Percentiles rank a stretch among this genome's conserved stretches.
Evolutionary conservation across 345 rosid species (phyloP).

Genomic region (Erysimum cheiranthoides): DNA sequence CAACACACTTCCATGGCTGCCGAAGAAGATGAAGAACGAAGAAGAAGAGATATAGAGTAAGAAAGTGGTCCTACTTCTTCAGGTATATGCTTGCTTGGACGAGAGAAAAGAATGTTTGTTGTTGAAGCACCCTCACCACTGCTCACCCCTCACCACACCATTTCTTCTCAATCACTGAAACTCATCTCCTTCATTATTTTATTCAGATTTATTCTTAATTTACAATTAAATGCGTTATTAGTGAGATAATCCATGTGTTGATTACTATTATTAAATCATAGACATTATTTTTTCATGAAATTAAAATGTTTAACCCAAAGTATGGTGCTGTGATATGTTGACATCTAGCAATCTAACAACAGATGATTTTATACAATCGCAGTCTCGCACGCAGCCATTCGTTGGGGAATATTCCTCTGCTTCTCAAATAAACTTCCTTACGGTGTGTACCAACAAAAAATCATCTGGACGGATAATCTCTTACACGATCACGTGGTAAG

Average conservation of each 20-base stretch:
- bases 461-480: neutral
- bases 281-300: neutral
- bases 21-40: neutral
- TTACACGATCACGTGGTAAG: neutral
- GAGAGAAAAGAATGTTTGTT: conserved; percentile 31
- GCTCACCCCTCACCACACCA: conserved; percentile 22
- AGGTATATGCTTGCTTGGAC: conserved; percentile 13
- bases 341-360: neutral
- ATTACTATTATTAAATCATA: neutral
- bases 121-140: conserved; percentile 35
- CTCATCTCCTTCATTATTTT: conserved; percentile 24
- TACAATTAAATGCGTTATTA: neutral
- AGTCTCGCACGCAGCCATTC: conserved; percentile 15
- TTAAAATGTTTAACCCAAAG: neutral
- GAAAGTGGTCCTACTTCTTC: conserved; percentile 12
- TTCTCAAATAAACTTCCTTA: neutral
- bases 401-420: neutral
- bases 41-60: conserved; percentile 1
- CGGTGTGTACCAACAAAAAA: neutral
- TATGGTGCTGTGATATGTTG: neutral
- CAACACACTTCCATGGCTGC: conserved; percentile 69
- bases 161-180: conserved; percentile 40
- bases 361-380: conserved; percentile 4
- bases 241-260: conserved; percentile 21
- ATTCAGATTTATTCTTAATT: neutral